These are phyloP conservation scores for Aspergillus steynii DNA, from an alignment of 495 filamentous ascomycete species.

Conservation along the genomic window DNA sequence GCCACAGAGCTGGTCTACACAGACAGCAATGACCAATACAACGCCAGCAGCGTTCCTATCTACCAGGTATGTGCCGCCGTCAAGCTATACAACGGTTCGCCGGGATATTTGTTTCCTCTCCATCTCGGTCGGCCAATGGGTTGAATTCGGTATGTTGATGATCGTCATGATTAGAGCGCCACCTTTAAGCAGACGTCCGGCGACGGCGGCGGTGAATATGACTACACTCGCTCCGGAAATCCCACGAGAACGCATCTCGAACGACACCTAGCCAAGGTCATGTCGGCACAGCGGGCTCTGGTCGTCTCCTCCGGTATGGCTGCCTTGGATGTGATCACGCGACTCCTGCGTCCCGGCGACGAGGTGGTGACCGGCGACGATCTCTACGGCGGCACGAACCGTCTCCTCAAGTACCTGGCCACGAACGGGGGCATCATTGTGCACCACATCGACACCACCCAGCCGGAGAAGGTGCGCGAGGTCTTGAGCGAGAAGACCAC, in stretches of 20 bases:
- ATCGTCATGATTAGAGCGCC: slow-evolving; percentile 62
- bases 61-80: slow-evolving; percentile 65
- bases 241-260: slow-evolving; percentile 95
- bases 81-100: too few relatives aligned
- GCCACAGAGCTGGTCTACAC: slow-evolving; percentile 97
- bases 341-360: slow-evolving; percentile 87
- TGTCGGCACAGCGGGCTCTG: slow-evolving; percentile 87
- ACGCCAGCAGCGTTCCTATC: slow-evolving; percentile 90
- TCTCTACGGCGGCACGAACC: slow-evolving; percentile 93
- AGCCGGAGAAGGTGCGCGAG: slow-evolving; percentile 62
- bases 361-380: slow-evolving; percentile 97
- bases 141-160: neutral
- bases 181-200: slow-evolving; percentile 94
- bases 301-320: slow-evolving; percentile 97
- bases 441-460: slow-evolving; percentile 93
- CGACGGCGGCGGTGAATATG: slow-evolving; percentile 80
- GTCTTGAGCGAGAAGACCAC: slow-evolving; percentile 77
- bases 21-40: slow-evolving; percentile 93
- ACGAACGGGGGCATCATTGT: slow-evolving; percentile 86
- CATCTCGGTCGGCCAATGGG: neutral
- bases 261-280: slow-evolving; percentile 96
- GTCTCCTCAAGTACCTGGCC: slow-evolving; percentile 86
- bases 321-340: slow-evolving; percentile 94
- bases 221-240: slow-evolving; percentile 97
- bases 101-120: neutral